Base-by-base conservation (phyloP, 768 basidiomycete genomes). In the Lepiota brunneoincarnata region DNA sequence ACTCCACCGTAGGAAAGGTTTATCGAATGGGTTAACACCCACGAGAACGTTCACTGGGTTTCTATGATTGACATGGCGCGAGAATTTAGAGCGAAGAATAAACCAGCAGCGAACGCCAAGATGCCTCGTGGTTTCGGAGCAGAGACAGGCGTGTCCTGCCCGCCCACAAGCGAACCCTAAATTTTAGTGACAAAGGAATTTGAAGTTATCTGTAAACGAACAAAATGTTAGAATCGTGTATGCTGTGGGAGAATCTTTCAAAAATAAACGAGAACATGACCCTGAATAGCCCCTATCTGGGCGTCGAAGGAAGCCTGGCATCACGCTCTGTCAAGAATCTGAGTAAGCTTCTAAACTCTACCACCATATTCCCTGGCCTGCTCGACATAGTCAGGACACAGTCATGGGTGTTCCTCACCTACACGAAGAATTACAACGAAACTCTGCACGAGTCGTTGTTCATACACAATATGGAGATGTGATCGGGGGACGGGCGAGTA, bases 21-120 rank as follows among this genome's bases (percentile, higher is more conserved):
- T 67, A 87, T 89, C 57, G 82, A 87, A 61, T 87, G 85, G 83
- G 72, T 89, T 37, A 86, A 87, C 61, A 79, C 77, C 4, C 86
- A 87, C 63, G 80, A 82, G 14, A 78, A 82, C 44, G 79, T 89
- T 2, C 75, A 87, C 51, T 89, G 84, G 83, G 84, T 83, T 23
- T 80, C 83, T 10, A 80, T 88, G 80, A 76, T 79, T 58, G 81
- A 86, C 54, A 85, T 89, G 78, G 79, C 80, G 14, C 69, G 75
- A 42, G 83, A 84, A 31, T 86, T 87, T 63, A 77, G 84, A 55
- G 69, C 69, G 18, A 80, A 79, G 59, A 76, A 74, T 43, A 64
- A 74, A 24, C 77, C 82, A 0, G 69, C 72, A 0, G 53, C 70
- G 14, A 79, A 76, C 9, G 84, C 83, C 1, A 68, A 66, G 58